Percentiles rank a stretch among this genome's conserved stretches.
These are phyloP conservation scores for Neurospora terricola DNA, from an alignment of 495 filamentous ascomycete species.

Conservation along the genomic window DNA sequence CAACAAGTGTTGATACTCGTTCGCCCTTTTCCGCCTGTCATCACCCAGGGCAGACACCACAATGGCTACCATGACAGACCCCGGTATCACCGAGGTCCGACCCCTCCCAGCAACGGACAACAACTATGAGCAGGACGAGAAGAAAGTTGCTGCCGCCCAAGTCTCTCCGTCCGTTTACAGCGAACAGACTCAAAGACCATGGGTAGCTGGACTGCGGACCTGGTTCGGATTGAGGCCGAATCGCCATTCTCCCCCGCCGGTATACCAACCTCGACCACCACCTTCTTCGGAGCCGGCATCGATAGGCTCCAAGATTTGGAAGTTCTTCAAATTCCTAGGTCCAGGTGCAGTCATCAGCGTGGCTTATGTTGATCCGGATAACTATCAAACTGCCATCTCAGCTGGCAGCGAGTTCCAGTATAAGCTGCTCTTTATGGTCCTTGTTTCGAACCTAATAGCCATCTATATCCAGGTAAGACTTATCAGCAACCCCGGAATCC, in stretches of 20 bases:
- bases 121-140: background rate
- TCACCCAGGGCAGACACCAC: background rate
- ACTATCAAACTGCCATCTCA: constrained; percentile 24
- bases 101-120: background rate
- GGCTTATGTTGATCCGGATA: constrained; percentile 23
- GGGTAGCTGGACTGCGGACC: background rate
- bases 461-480: constrained; percentile 20
- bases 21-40: background rate
- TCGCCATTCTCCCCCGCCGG: background rate
- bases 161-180: background rate
- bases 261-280: constrained; percentile 1
- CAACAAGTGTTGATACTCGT: background rate
- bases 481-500: background rate
- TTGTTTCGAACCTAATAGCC: constrained; percentile 23
- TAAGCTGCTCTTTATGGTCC: constrained; percentile 21
- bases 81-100: background rate
- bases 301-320: constrained; percentile 3
- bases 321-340: constrained; percentile 12
- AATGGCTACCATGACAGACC: background rate
- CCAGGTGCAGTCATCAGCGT: constrained; percentile 15
- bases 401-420: constrained; percentile 22
- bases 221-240: background rate
- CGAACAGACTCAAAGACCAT: background rate
- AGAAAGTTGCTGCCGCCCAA: background rate
- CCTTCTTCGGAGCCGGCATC: background rate